Base-by-base conservation (phyloP, 345 rosid genomes). In the Microcos paniculata region DNA sequence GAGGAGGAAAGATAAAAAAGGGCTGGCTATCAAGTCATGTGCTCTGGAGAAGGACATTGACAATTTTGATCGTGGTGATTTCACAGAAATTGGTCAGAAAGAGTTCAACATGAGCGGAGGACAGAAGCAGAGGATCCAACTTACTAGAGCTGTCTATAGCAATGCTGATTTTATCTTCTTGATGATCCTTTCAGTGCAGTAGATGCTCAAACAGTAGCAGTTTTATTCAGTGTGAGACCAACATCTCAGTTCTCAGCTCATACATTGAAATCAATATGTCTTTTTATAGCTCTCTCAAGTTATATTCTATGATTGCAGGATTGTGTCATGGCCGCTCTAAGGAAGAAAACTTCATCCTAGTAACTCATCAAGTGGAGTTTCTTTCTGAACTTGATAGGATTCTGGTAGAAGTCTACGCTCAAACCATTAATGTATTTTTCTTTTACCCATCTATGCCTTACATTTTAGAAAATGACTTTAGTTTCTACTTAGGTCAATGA, bases 181-280 rank as follows among this genome's bases (percentile, higher is more conserved):
- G 95, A 92, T 70, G 95, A 92, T 55, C 95, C 95, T 66, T 92
- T 90, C 70, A 90, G 97, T 62, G 90, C 91, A 8, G 93, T 90
- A 0, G 95, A 88, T 81, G 95, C 97, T 9, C 92, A 89, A 30
- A 89, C 95, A 1, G 93, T 88, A 52, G 86, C 91, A 52, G 69
- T 71, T 28, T 86, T 90, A 15, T 90, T 90, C 78, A 87, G 87
- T 79, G 92, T 92, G 78, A 87, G 85, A 71, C 38, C 62, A 33
- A 45, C 13, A 49, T 33, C 66, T 49, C 42, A 28, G 57, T 61
- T 62, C 24, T 49, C 51, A 21, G n/a, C 40, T 55, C 51, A 53
- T 14, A 57, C 48, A 52, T 21, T 14, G 4, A 79, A 62, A 28
- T 28, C n/a, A 61, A 21, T 19, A 16, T 4, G 3, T 38, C n/a